phyloP scores from a whole-genome alignment of 2,329 filamentous ascomycete genomes.

The Purpureocillium takamizusanense region DNA sequence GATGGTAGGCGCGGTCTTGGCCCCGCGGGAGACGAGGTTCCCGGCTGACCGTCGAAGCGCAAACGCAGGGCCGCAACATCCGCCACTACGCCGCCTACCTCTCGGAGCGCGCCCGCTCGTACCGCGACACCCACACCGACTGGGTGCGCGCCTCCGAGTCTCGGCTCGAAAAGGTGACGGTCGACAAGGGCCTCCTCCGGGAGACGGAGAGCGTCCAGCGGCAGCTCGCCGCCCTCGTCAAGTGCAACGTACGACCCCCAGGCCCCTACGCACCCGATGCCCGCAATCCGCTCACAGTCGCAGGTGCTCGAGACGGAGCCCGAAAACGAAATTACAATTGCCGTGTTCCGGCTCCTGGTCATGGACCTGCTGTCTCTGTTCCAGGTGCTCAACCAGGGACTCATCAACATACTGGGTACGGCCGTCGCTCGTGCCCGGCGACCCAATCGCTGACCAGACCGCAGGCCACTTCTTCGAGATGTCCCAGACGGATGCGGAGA shows the following conservation, averaged over 20 bases:
- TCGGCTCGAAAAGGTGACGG: conserved; percentile 72
- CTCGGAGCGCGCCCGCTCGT: conserved; percentile 71
- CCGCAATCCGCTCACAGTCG: neutral
- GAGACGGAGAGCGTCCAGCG: conserved; percentile 88
- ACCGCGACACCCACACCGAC: conserved; percentile 75
- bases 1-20: conserved; percentile 57
- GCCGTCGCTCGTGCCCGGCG: conserved; percentile 8
- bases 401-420: conserved; percentile 91
- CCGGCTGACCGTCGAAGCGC: conserved; percentile 44
- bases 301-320: conserved; percentile 80
- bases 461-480: conserved; percentile 96
- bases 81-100: conserved; percentile 86
- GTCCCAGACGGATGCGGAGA: conserved; percentile 87
- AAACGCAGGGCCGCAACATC: conserved; percentile 92
- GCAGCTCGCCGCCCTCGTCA: conserved; percentile 76
- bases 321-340: conserved; percentile 94
- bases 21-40: neutral
- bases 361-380: conserved; percentile 84
- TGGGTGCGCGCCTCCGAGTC: conserved; percentile 79
- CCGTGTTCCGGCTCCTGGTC: conserved; percentile 84
- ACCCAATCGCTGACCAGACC: conserved; percentile 10
- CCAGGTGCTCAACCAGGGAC: conserved; percentile 90
- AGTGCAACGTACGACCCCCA: conserved; percentile 62
- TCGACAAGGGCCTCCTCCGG: conserved; percentile 85
- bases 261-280: neutral